Evolutionary conservation across 176 grass and related monocot species (phyloP).

Genomic region (Puccinellia tenuiflora): DNA sequence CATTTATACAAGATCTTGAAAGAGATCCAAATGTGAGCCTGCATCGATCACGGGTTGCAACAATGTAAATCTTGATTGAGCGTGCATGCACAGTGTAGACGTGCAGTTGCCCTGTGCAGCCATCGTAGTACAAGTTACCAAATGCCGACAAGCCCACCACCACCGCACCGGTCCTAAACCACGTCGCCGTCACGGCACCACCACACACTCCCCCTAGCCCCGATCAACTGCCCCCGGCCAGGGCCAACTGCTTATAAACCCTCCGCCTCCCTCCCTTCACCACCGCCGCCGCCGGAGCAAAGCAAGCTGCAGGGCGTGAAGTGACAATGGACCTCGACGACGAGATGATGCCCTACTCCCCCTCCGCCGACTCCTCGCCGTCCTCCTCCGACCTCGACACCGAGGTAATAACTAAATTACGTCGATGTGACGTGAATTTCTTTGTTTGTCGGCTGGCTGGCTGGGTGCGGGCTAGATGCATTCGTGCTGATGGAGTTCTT

Average conservation of each 20-base stretch:
- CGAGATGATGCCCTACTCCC: constrained; percentile 66
- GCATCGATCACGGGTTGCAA: neutral
- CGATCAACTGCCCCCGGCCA: constrained; percentile 23
- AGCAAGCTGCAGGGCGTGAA: neutral
- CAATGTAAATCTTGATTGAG: neutral
- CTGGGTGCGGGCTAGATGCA: neutral
- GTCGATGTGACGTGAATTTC: neutral
- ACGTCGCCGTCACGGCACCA: constrained; percentile 30
- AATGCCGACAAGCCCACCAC: neutral
- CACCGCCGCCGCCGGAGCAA: neutral
- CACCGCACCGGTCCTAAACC: neutral
- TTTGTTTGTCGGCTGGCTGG: neutral
- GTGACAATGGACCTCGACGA: constrained; percentile 56
- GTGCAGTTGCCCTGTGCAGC: neutral
- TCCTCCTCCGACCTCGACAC: constrained; percentile 99
- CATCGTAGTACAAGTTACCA: neutral
- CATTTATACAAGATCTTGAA: neutral
- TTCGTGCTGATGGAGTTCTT: neutral
- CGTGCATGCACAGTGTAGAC: neutral
- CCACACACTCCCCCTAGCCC: neutral
- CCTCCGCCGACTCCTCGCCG: constrained; percentile 67
- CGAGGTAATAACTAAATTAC: constrained; percentile 44
- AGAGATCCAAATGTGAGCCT: neutral
- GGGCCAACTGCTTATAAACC: constrained; percentile 38
- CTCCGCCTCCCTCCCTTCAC: neutral